Evolutionary conservation across 306 rosid genomes (phyloP).

Genomic region (Cucurbita argyrosperma): DNA sequence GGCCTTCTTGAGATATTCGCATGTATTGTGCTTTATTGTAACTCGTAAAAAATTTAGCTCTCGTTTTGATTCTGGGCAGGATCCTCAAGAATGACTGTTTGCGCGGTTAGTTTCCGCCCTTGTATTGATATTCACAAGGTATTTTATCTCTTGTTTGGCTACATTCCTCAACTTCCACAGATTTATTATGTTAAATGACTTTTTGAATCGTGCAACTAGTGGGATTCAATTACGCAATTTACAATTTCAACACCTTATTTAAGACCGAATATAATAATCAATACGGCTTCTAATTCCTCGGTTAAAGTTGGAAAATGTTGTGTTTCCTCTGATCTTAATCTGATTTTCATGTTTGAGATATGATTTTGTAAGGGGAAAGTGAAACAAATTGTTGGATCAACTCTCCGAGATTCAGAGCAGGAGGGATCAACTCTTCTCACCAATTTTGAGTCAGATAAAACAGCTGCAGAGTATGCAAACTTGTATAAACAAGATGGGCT

Average conservation of each 20-base stretch:
- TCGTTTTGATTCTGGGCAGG: constrained; percentile 7
- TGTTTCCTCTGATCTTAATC: neutral
- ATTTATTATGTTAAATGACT: neutral
- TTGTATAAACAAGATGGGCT: constrained; percentile 68
- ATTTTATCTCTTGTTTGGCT: constrained; percentile 1
- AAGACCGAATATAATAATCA: neutral
- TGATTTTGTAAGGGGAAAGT: constrained; percentile 59
- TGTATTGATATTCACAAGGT: constrained; percentile 89
- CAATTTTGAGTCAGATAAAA: constrained; percentile 78
- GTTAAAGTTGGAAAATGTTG: neutral
- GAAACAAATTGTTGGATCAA: constrained; percentile 90
- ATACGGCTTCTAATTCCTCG: neutral
- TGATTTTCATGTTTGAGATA: neutral
- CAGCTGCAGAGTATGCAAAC: constrained; percentile 66
- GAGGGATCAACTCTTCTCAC: constrained; percentile 55
- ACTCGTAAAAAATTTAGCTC: neutral
- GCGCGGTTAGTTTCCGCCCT: constrained; percentile 61
- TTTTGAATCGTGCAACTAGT: neutral
- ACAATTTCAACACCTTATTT: neutral
- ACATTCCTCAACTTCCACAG: neutral
- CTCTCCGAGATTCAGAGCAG: constrained; percentile 55
- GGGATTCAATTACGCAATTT: neutral
- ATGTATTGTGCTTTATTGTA: neutral
- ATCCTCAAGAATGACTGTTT: constrained; percentile 21
- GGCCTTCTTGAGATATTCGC: neutral